Percentiles rank a stretch among this genome's conserved stretches.
Evolutionary conservation across 2,329 filamentous ascomycete species (phyloP).

Genomic region (Escovopsis weberi): DNA sequence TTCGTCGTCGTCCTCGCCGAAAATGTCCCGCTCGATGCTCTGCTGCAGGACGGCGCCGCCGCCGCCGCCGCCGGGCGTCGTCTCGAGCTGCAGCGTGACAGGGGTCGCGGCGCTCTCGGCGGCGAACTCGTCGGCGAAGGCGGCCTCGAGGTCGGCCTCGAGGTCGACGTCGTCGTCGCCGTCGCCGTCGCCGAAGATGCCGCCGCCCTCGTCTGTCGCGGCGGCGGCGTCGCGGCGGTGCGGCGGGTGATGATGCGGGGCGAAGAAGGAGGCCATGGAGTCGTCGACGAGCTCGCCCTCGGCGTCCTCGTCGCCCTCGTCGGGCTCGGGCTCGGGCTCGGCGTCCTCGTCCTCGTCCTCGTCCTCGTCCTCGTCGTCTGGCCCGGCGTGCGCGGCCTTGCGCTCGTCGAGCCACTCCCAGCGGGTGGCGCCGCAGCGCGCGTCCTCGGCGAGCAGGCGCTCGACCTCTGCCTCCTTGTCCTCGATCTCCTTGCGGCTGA

Average conservation of each 20-base stretch:
- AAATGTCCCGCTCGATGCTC: constrained; percentile 31
- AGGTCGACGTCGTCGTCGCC: constrained; percentile 33
- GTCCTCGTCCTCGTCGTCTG: constrained; percentile 28
- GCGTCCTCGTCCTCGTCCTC: constrained; percentile 35
- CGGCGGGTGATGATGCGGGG: too few relatives aligned
- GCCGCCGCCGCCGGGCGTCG: constrained; percentile 21
- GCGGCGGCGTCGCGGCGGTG: constrained; percentile 23
- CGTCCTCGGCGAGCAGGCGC: constrained; percentile 56
- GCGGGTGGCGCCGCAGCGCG: constrained; percentile 40
- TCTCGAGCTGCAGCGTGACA: constrained; percentile 27
- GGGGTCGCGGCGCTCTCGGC: constrained; percentile 31
- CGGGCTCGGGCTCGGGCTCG: too few relatives aligned
- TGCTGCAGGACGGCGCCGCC: constrained; percentile 20
- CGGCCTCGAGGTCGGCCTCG: constrained; percentile 40
- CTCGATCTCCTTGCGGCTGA: constrained; percentile 71
- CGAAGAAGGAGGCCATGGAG: too few relatives aligned
- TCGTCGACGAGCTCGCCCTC: constrained; percentile 24
- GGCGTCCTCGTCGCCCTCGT: constrained; percentile 30
- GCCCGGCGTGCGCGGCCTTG: constrained; percentile 11
- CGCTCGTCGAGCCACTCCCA: constrained; percentile 51
- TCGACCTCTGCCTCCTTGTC: constrained; percentile 72
- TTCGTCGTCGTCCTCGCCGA: constrained; percentile 22
- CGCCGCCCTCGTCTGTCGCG: constrained; percentile 31
- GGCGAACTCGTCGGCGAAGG: constrained; percentile 29
- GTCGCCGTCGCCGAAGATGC: constrained; percentile 24